Conservation (phyloP, 305 asterid genomes). For the Fraxinus latifolia region DNA sequence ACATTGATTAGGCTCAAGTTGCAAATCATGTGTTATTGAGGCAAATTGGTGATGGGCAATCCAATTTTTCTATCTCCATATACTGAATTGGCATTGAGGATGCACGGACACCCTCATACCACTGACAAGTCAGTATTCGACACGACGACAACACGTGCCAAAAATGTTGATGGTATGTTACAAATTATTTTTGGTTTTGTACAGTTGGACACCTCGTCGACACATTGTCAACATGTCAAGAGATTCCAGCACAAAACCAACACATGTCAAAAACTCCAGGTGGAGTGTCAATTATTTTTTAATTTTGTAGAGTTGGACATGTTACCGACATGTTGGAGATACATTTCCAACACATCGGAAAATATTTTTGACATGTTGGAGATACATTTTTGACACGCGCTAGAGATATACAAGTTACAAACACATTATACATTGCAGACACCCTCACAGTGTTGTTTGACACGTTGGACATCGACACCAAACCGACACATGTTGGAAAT, state of each 20-base stretch:
- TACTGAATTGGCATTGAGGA: neutral
- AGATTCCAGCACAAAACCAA: neutral
- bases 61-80: neutral
- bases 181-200: slow-evolving; percentile 14
- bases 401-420: neutral
- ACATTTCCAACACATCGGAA: neutral
- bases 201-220: slow-evolving; percentile 3
- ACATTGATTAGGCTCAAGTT: neutral
- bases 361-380: neutral
- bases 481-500: neutral
- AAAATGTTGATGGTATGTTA: too few relatives aligned
- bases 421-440: neutral
- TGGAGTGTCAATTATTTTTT: too few relatives aligned
- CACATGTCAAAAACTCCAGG: too few relatives aligned
- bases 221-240: neutral
- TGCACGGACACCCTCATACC: neutral
- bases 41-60: neutral
- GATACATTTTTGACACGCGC: neutral
- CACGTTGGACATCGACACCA: too few relatives aligned
- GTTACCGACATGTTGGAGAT: neutral
- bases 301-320: too few relatives aligned
- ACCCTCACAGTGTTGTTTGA: neutral
- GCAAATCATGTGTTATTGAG: neutral
- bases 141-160: neutral
- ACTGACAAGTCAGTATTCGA: neutral